phyloP scores from a whole-genome alignment of 2,329 filamentous ascomycete genomes.

The Waltergamsia citrina region DNA sequence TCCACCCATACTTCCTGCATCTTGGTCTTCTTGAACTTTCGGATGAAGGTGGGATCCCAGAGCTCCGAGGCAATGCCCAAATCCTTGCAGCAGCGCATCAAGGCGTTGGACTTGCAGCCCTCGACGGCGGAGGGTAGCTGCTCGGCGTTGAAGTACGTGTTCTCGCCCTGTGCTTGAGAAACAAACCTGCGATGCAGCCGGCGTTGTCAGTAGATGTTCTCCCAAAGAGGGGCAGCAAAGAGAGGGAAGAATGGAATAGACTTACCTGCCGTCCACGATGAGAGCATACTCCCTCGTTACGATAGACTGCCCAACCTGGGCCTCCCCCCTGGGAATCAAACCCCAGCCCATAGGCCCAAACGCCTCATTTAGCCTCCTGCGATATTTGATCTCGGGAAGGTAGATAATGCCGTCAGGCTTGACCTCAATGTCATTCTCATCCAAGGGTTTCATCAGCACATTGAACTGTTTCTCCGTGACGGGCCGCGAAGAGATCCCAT shows the following conservation, averaged over 20 bases:
- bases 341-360: slow-evolving; percentile 97
- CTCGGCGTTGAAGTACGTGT: slow-evolving; percentile 84
- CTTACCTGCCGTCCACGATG: slow-evolving; percentile 74
- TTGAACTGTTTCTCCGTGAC: slow-evolving; percentile 63
- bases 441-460: slow-evolving; percentile 58
- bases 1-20: slow-evolving; percentile 83
- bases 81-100: slow-evolving; percentile 98
- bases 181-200: slow-evolving; percentile 55
- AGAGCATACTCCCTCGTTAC: slow-evolving; percentile 90
- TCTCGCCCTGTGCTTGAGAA: slow-evolving; percentile 86
- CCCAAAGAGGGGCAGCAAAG: neutral
- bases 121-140: slow-evolving; percentile 90
- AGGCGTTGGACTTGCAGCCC: slow-evolving; percentile 93
- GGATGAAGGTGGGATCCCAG: slow-evolving; percentile 91
- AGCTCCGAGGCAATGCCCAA: slow-evolving; percentile 88
- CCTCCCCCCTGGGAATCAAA: slow-evolving; percentile 76
- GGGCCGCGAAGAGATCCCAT: slow-evolving; percentile 62
- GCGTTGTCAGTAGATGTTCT: neutral
- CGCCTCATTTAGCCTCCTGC: slow-evolving; percentile 77
- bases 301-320: slow-evolving; percentile 71
- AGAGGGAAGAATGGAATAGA: neutral
- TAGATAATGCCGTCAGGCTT: slow-evolving; percentile 97
- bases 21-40: slow-evolving; percentile 66
- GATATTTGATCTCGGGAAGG: slow-evolving; percentile 95
- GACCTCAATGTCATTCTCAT: slow-evolving; percentile 76